Evolutionary conservation across 257 asterid genomes (phyloP).

Genomic region (Jacaranda mimosifolia): DNA sequence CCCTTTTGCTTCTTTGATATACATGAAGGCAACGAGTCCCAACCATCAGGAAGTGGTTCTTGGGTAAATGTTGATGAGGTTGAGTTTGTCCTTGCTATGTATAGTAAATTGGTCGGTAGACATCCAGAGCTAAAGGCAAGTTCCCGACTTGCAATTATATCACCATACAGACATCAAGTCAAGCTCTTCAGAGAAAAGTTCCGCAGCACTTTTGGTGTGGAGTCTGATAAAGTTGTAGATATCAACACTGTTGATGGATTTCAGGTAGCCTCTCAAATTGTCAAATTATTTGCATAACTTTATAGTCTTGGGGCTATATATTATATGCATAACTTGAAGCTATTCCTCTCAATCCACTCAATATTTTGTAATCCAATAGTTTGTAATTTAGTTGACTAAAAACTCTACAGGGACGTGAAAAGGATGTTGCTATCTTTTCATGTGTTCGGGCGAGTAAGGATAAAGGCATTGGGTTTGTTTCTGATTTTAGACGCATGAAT

Average conservation of each 20-base stretch:
- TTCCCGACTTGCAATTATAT: constrained; percentile 85
- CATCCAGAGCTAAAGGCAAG: constrained; percentile 91
- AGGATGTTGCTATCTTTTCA: constrained; percentile 94
- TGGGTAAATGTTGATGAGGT: constrained; percentile 89
- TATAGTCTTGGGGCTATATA: constrained; percentile 7
- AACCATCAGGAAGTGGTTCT: constrained; percentile 82
- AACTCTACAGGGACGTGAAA: constrained; percentile 87
- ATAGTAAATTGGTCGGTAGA: constrained; percentile 70
- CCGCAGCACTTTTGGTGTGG: constrained; percentile 72
- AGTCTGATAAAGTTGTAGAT: constrained; percentile 80
- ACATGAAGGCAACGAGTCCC: constrained; percentile 83
- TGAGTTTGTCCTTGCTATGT: constrained; percentile 81
- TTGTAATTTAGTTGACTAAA: constrained; percentile 24
- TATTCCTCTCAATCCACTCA: constrained; percentile 7
- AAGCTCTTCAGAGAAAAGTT: constrained; percentile 78
- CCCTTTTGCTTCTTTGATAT: constrained; percentile 96
- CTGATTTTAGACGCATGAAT: constrained; percentile 96
- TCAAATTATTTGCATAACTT: constrained; percentile 23
- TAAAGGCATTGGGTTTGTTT: constrained; percentile 83
- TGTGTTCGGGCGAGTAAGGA: constrained; percentile 87
- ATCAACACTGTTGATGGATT: constrained; percentile 97
- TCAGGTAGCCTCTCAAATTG: constrained; percentile 58
- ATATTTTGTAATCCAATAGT: not conserved
- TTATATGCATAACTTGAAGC: constrained; percentile 12
- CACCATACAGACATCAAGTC: constrained; percentile 89